Evolutionary conservation across 192 early-diverging fungal genomes (phyloP), one percentile per base, ranked within the genome.

Genomic region (Mortierella hygrophila): DNA sequence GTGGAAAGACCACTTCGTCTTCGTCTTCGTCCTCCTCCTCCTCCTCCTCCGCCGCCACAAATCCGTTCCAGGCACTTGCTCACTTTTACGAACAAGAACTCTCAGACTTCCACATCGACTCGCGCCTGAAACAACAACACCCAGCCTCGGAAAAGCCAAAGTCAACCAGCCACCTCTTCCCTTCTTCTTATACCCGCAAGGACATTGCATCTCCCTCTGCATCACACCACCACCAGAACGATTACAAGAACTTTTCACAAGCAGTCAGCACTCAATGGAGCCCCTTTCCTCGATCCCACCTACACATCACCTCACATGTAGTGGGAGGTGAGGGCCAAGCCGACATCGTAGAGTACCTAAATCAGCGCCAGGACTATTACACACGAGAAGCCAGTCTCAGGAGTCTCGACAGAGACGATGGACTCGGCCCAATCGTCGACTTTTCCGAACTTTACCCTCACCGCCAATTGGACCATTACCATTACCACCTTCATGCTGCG

Each of bases 41-140:
- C 5, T 74, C 77, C 9, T 49, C 77, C 9, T 72, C 83, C 29
- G 70, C 82, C 6, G 40, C 71, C 4, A 74, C 73, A 20, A 81
- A 80, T 57, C 79, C 84, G 1, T 75, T 86, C 76, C 79, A 74
- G 72, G 78, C 79, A 11, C 72, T 86, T 13, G 37, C 84, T 29
- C 79, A 86, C 52, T 81, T 86, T 78, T 86, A 86, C 29, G 84
- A 86, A 32, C 84, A 86, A 47, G 84, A 86, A 47, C 74, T 86
- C 46, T 68, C 75, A 35, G 78, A 80, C 16, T 44, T 57, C 3
- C 74, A 85, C 4, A 68, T 74, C 7, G 83, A 85, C n/a, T 40
- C 54, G 40, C 70, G 52, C 7, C 77, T 72, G 57, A 78, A 77
- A 21, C 65, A 49, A 21, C 77, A 23, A 29, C 49, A 72, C 46